Base-by-base conservation (phyloP, 371 early-diverging fungal genomes). In the Lichtheimia ornata region DNA sequence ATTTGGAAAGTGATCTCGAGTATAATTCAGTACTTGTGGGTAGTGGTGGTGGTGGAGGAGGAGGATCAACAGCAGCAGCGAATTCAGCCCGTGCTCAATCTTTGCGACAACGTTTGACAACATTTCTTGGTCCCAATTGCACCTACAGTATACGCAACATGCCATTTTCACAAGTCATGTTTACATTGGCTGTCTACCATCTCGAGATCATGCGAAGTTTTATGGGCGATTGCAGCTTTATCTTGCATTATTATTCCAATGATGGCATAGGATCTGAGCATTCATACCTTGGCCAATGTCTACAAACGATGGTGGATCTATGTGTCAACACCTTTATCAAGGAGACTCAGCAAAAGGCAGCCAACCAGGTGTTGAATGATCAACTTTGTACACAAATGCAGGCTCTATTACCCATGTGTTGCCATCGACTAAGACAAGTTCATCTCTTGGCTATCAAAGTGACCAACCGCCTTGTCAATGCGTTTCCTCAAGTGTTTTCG, bases 1-100 rank as follows among this genome's bases (percentile, higher is more conserved):
- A 92, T 63, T 64, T 97, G 40, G 94, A 94, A 60, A 92, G 88
- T 15, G 96, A 96, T 64, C 76, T 97, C 17, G 91, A 92, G 61
- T 88, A 90, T 62, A 93, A 93, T 67, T 91, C 95, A 5, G 88
- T 96, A 11, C 73, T 95, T 17, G 82, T 88, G 41, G 82, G 85
- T 43, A 87, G 82, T 22, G 81, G 56, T 45, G n/a, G n/a, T n/a
- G n/a, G n/a, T n/a, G n/a, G n/a, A n/a, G n/a, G 22, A 22, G 22
- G 22, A 22, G 22, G 22, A 22, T 1, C 1, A 22, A 22, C 22
- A 22, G 22, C 22, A 22, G 57, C 43, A 84, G 45, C 49, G 40
- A 22, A 62, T 82, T 18, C 93, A 94, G 13, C 84, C 6, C 35
- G 11, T 35, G 35, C 35, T 85, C 40, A 77, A 65, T n/a, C 61